Base-by-base conservation (phyloP, 805 yeast genomes). In the Metschnikowia hibisci region DNA sequence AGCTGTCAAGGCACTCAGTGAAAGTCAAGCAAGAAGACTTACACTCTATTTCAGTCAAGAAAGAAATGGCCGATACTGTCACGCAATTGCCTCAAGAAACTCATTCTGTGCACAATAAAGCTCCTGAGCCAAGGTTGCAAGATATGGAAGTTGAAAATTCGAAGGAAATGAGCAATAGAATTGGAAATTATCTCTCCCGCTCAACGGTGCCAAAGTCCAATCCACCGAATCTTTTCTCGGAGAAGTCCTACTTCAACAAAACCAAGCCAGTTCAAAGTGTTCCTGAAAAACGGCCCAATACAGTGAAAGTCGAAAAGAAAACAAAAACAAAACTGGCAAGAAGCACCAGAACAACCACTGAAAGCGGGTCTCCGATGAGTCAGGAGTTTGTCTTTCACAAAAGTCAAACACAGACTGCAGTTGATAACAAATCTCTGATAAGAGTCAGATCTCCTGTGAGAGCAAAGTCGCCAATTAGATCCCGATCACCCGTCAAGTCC, bases 1-100 rank as follows among this genome's bases (percentile, higher is more conserved):
- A 26, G 4, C 34, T 32, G 41, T 32, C 29, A 10, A 42, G 57
- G 31, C 50, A 51, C 13, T 52, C 47, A 35, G 53, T 53, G 20
- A 44, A 43, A 23, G 37, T 42, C 10, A 42, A 42, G 26, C 34
- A 22, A 26, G 45, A 42, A 18, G 32, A 33, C 13, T 26, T 35
- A 12, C 13, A 15, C n/a, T 20, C 32, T 16, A 12, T 35, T 16
- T 12, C 32, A 9, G 39, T 35, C 26, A 35, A 35, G 25, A 28
- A 35, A 14, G 39, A 35, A 20, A 12, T 26, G 4, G 9, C 14
- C 11, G 16, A 35, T 7, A 22, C 8, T 10, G 11, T 13, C 15
- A 31, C 9, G n/a, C 23, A 15, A 27, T 6, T 15, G 15, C 8
- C 15, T 15, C 25, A 26, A 2, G 18, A 25, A 18, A 13, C 16